These are phyloP conservation scores for Neonectria sp. DNA, from an alignment of 2,329 filamentous ascomycete genomes.

Conservation along the genomic window DNA sequence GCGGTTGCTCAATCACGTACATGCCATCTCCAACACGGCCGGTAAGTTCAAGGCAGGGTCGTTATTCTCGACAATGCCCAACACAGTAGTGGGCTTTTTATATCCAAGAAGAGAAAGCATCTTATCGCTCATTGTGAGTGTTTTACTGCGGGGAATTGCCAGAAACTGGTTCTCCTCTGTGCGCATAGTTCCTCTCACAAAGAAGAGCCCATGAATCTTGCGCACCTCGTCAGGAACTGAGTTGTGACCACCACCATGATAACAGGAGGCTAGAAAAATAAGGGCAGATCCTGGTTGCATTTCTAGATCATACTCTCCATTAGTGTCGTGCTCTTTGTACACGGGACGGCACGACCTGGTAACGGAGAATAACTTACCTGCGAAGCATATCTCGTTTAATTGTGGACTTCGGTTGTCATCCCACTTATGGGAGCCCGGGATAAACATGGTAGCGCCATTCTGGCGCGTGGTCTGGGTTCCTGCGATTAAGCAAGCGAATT, in stretches of 20 bases:
- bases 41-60: slow-evolving; percentile 2
- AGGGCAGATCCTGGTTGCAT: slow-evolving; percentile 9
- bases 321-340: neutral
- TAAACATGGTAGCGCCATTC: slow-evolving; percentile 2
- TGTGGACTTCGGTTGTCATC: neutral
- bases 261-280: neutral
- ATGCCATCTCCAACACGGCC: neutral
- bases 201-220: slow-evolving; percentile 3
- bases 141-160: neutral
- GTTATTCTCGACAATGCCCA: slow-evolving; percentile 11
- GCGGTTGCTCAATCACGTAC: neutral
- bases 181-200: slow-evolving; percentile 1
- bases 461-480: neutral
- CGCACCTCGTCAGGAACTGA: slow-evolving; percentile 1
- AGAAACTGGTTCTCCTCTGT: slow-evolving; percentile 4
- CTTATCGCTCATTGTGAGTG: neutral
- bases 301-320: neutral
- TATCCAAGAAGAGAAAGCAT: slow-evolving; percentile 5
- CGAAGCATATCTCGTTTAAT: slow-evolving; percentile 1
- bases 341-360: fast-evolving
- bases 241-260: slow-evolving; percentile 9
- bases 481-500: slow-evolving; percentile 2
- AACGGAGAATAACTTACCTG: neutral
- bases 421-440: slow-evolving; percentile 5
- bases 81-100: slow-evolving; percentile 2